Conservation (phyloP, 192 early-diverging fungal genomes). For the Rhizoclosmatium globosum region DNA sequence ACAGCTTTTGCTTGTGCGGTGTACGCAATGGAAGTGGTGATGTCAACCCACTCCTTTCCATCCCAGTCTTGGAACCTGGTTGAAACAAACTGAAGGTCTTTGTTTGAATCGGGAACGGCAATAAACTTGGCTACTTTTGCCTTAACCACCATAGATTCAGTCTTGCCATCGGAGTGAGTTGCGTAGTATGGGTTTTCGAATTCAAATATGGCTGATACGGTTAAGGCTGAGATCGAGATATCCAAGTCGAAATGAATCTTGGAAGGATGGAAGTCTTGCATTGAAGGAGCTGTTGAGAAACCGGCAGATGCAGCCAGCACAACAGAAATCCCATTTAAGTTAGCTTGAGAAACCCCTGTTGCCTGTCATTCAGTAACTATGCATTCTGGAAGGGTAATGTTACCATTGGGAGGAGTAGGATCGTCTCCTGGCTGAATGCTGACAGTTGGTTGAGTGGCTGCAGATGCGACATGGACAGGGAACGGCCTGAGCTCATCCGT, state of each 20-base stretch:
- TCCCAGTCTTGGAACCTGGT: conserved; percentile 30
- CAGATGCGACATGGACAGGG: neutral
- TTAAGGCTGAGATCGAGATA: neutral
- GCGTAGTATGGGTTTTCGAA: conserved; percentile 8
- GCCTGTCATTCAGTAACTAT: neutral
- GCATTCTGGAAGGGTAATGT: neutral
- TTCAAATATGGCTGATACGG: conserved; percentile 1
- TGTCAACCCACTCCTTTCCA: conserved; percentile 13
- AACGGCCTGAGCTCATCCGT: neutral
- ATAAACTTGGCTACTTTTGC: conserved; percentile 30
- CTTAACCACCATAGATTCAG: conserved; percentile 24
- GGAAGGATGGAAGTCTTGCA: conserved; percentile 9
- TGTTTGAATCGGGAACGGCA: neutral
- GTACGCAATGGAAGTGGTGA: conserved; percentile 11
- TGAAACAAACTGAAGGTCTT: neutral
- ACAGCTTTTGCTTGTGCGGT: conserved; percentile 24
- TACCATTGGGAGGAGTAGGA: conserved; percentile 26
- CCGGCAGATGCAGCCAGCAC: conserved; percentile 11
- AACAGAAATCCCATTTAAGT: conserved; percentile 21
- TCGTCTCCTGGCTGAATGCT: conserved; percentile 5
- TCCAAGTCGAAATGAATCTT: conserved; percentile 3
- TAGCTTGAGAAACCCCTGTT: conserved; percentile 8
- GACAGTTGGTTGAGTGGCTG: neutral
- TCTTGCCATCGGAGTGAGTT: neutral
- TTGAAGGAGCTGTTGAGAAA: conserved; percentile 15